Evolutionary conservation across 106 monocot genomes (phyloP).

Genomic region (Narthecium ossifragum): DNA sequence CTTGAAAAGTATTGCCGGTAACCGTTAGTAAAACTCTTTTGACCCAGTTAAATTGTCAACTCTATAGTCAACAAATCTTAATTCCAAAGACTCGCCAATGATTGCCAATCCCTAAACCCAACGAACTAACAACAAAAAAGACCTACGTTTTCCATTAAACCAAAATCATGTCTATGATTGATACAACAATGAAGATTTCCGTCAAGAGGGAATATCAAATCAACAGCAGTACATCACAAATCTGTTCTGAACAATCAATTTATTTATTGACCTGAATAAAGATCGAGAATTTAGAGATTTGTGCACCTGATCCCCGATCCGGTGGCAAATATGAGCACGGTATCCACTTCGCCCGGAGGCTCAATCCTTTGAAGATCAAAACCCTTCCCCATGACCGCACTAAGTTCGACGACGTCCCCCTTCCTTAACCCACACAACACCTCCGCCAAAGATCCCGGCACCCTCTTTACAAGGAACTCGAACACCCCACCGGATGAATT

Average conservation of each 20-base stretch:
- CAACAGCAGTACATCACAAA: too few relatives aligned
- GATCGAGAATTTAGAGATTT: neutral
- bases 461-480: slow-evolving; percentile 73
- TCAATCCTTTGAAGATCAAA: slow-evolving; percentile 55
- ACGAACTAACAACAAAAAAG: neutral
- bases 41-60: too few relatives aligned
- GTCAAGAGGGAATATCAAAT: too few relatives aligned
- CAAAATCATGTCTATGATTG: neutral
- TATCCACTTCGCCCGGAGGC: slow-evolving; percentile 14
- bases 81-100: too few relatives aligned
- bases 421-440: slow-evolving; percentile 45
- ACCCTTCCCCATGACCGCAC: slow-evolving; percentile 63
- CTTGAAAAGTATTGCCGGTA: too few relatives aligned
- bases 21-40: too few relatives aligned
- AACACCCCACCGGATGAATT: slow-evolving; percentile 25
- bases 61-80: too few relatives aligned
- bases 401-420: slow-evolving; percentile 66
- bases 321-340: slow-evolving; percentile 73
- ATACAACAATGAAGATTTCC: neutral
- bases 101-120: too few relatives aligned
- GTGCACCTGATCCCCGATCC: slow-evolving; percentile 84
- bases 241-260: neutral
- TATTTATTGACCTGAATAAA: neutral
- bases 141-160: neutral
- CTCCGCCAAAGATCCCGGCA: slow-evolving; percentile 55